A percentile compares a stretch with the other conserved stretches of the same genome.
These are phyloP conservation scores for Xylaria sp. DNA, from an alignment of 2,329 filamentous ascomycete genomes.

Conservation along the genomic window DNA sequence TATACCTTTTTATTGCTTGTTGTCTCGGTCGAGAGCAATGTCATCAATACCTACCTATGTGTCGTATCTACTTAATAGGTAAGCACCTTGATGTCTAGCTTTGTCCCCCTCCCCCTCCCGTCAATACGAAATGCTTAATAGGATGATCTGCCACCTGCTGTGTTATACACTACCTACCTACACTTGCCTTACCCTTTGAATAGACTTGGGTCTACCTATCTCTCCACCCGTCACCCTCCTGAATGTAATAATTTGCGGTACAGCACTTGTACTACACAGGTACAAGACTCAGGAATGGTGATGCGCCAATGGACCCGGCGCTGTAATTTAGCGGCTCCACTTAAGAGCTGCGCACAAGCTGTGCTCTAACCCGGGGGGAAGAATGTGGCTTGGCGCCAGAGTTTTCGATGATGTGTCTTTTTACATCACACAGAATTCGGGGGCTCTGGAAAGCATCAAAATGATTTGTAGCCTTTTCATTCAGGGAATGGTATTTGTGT, in stretches of 20 bases:
- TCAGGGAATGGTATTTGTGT: too few relatives aligned
- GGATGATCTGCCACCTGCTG: too few relatives aligned
- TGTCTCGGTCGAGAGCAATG: too few relatives aligned
- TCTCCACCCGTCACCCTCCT: neutral
- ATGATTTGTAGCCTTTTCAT: neutral
- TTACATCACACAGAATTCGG: neutral
- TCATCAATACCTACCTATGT: neutral
- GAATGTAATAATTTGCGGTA: neutral
- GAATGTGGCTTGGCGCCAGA: constrained; percentile 29
- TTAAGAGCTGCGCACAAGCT: constrained; percentile 5
- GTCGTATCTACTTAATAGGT: neutral
- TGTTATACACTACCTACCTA: too few relatives aligned
- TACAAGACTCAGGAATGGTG: constrained; percentile 14
- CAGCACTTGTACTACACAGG: constrained; percentile 3
- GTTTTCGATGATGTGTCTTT: constrained; percentile 28
- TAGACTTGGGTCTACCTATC: too few relatives aligned
- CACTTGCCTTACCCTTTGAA: too few relatives aligned
- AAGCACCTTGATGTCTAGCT: constrained; percentile 9
- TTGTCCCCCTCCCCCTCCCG: neutral
- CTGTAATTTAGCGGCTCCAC: constrained; percentile 19
- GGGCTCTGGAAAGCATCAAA: neutral
- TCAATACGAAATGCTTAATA: too few relatives aligned
- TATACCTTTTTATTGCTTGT: too few relatives aligned
- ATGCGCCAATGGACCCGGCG: constrained; percentile 11
- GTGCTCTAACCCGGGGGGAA: constrained; percentile 12